Evolutionary conservation across 1,139 yeast species (phyloP).

Genomic region (Zygotorulaspora mrakii): DNA sequence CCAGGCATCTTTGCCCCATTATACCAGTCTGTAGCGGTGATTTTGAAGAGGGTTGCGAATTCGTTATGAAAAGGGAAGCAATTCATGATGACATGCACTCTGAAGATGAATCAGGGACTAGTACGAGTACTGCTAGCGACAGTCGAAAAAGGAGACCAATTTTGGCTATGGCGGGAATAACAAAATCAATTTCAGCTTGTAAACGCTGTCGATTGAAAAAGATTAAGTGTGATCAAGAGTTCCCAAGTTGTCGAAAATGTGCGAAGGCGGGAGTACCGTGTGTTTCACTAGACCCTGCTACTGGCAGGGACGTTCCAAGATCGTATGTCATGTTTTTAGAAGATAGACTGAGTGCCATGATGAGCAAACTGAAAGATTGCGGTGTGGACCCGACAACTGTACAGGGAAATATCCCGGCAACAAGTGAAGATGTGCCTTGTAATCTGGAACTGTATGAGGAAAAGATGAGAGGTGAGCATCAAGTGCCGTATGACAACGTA

Average conservation of each 20-base stretch:
- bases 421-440: conserved; percentile 28
- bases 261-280: conserved; percentile 66
- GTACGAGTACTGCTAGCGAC: conserved; percentile 26
- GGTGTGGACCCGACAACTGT: conserved; percentile 40
- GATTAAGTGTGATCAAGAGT: conserved; percentile 77
- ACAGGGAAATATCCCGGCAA: conserved; percentile 26
- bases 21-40: neutral
- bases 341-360: conserved; percentile 55
- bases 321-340: conserved; percentile 75
- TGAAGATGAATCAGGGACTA: conserved; percentile 8
- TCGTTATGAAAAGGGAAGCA: conserved; percentile 2
- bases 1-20: neutral
- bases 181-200: conserved; percentile 73
- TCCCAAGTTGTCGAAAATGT: conserved; percentile 76
- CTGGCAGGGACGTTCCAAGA: conserved; percentile 82
- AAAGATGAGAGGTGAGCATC: conserved; percentile 19
- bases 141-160: conserved; percentile 24
- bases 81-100: neutral
- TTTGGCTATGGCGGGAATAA: conserved; percentile 37
- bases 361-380: conserved; percentile 44
- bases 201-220: conserved; percentile 76
- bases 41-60: neutral
- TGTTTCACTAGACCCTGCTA: conserved; percentile 80
- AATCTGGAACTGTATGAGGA: conserved; percentile 22
- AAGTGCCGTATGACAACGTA: conserved; percentile 20